Evolutionary conservation across 2,329 filamentous ascomycete genomes (phyloP).

Genomic region (Fusarium penzigii): DNA sequence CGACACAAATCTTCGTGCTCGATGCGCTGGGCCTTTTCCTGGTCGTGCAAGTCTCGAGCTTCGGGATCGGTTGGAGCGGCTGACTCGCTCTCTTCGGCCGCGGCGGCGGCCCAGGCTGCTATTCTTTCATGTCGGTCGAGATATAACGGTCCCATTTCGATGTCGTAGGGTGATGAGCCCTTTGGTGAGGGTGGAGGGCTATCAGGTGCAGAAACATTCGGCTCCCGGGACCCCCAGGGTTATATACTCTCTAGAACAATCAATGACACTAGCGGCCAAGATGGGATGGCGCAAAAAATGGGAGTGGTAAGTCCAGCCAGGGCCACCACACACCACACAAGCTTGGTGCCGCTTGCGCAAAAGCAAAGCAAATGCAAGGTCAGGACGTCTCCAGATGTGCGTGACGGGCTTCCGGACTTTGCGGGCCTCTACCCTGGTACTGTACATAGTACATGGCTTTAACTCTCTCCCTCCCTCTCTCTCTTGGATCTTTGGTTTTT

Average conservation of each 20-base stretch:
- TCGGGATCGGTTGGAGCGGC: slow-evolving; percentile 26
- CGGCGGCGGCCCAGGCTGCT: slow-evolving; percentile 25
- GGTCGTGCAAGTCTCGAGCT: slow-evolving; percentile 29
- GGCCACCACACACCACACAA: background rate
- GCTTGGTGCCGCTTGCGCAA: background rate
- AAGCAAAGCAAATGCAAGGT: background rate
- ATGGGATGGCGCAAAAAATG: slow-evolving; percentile 11
- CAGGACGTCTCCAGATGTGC: background rate
- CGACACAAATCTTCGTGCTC: slow-evolving; percentile 31
- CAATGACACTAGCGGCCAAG: slow-evolving; percentile 7
- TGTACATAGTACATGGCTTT: background rate
- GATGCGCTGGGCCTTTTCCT: slow-evolving; percentile 32
- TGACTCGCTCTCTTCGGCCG: slow-evolving; percentile 26
- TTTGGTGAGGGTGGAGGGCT: slow-evolving; percentile 23
- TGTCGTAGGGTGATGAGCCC: slow-evolving; percentile 17
- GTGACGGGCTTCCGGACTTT: background rate
- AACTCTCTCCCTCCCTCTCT: no score
- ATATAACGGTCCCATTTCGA: slow-evolving; percentile 26
- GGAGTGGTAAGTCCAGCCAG: slow-evolving; percentile 20
- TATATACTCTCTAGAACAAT: slow-evolving; percentile 27
- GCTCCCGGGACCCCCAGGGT: slow-evolving; percentile 16
- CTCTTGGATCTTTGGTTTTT: no score
- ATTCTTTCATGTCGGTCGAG: slow-evolving; percentile 28
- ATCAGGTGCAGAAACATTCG: slow-evolving; percentile 8
- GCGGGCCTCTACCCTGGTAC: background rate